A percentile compares a stretch with the other conserved stretches of the same genome.
phyloP scores from a whole-genome alignment of 495 filamentous ascomycete species.

The Cercophora sp. region DNA sequence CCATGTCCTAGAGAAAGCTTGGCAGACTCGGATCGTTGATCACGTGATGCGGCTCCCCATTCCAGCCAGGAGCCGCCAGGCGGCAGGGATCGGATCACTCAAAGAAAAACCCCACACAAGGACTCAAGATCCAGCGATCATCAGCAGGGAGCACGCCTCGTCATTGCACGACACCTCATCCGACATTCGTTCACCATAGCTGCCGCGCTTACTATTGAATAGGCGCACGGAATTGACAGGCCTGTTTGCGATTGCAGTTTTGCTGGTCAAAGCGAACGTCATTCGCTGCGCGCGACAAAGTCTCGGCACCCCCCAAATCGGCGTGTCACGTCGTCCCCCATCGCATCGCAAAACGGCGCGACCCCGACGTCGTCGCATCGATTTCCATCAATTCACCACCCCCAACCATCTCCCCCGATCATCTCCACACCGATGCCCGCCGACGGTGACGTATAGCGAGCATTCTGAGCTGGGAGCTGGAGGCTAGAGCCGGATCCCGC shows the following conservation, averaged over 20 bases:
- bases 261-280: neutral
- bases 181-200: conserved; percentile 6
- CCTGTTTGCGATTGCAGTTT: neutral
- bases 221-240: neutral
- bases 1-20: neutral
- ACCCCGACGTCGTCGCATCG: too few relatives aligned
- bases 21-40: neutral
- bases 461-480: conserved; percentile 2
- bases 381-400: neutral
- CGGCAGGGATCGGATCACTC: conserved; percentile 20
- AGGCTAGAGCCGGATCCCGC: neutral
- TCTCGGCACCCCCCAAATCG: neutral
- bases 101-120: conserved; percentile 22
- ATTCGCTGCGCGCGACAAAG: neutral
- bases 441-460: neutral
- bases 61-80: conserved; percentile 3
- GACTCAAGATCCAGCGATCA: conserved; percentile 5
- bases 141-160: neutral
- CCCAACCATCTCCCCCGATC: neutral
- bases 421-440: conserved; percentile 7
- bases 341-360: too few relatives aligned
- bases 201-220: neutral
- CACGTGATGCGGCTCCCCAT: conserved; percentile 26
- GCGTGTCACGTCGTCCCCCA: neutral
- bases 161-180: too few relatives aligned